Conservation (phyloP, 2,329 filamentous ascomycete species). For the Penicillium expansum region DNA sequence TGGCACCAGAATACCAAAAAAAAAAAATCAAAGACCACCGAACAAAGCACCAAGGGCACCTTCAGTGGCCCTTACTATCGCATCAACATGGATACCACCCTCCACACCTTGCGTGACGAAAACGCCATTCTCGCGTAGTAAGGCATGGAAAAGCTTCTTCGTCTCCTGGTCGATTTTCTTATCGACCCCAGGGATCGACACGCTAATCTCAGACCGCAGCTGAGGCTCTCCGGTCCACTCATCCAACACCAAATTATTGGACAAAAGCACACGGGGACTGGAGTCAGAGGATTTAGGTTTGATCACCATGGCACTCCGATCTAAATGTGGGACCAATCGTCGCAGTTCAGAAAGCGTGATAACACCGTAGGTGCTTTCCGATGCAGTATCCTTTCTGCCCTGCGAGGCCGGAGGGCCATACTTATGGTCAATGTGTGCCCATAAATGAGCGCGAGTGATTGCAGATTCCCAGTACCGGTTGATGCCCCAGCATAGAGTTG, state of each 20-base stretch:
- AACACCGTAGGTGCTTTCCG: conserved; percentile 9
- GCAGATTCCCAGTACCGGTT: conserved; percentile 43
- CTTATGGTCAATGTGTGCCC: conserved; percentile 35
- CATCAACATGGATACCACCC: conserved; percentile 24
- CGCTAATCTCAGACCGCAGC: conserved; percentile 36
- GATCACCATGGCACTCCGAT: conserved; percentile 38
- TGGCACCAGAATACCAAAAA: neutral
- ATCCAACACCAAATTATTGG: conserved; percentile 37
- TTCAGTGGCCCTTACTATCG: conserved; percentile 36
- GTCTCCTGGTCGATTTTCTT: conserved; percentile 38
- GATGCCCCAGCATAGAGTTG: conserved; percentile 43
- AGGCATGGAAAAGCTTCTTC: conserved; percentile 38
- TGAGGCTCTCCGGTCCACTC: conserved; percentile 43
- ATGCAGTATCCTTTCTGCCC: conserved; percentile 2
- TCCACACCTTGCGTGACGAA: conserved; percentile 9
- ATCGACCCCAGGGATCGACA: conserved; percentile 22
- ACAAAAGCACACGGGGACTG: conserved; percentile 29
- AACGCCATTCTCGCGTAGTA: conserved; percentile 27
- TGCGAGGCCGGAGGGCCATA: conserved; percentile 18
- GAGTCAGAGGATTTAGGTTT: conserved; percentile 13
- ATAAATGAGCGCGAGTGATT: conserved; percentile 38
- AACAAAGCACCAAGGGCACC: conserved; percentile 37
- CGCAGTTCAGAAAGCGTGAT: conserved; percentile 27
- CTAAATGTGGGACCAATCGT: conserved; percentile 36
- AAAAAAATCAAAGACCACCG: conserved; percentile 13